These are phyloP conservation scores for Globisporangium irregulare DNA, from an alignment of 352 stramenopile genomes.

Conservation along the genomic window DNA sequence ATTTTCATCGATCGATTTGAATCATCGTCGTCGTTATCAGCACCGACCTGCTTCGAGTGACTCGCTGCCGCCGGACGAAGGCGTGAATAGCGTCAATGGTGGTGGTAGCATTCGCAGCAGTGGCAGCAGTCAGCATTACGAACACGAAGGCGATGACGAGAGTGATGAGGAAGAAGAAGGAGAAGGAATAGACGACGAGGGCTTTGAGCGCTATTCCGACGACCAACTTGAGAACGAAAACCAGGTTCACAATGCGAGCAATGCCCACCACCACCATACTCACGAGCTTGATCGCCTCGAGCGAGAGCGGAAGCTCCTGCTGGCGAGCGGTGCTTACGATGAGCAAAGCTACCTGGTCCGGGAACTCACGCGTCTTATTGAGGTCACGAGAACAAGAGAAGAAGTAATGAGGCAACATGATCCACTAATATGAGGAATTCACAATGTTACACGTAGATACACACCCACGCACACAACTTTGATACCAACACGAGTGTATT, in stretches of 20 bases:
- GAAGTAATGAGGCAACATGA: not conserved
- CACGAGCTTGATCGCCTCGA: slow-evolving; percentile 45
- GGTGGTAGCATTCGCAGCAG: not conserved
- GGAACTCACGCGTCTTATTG: slow-evolving; percentile 64
- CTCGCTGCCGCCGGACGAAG: not conserved
- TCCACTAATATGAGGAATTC: not conserved
- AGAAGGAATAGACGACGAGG: not conserved
- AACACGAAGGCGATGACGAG: slow-evolving; percentile 7
- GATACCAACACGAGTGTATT: slow-evolving; percentile 1
- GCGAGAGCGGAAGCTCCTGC: slow-evolving; percentile 51
- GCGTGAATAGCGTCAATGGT: not conserved
- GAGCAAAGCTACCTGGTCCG: slow-evolving; percentile 59
- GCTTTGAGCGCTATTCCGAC: not conserved
- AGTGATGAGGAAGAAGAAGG: not conserved
- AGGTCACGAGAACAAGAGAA: slow-evolving; percentile 21
- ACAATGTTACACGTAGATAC: not conserved
- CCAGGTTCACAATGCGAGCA: not conserved
- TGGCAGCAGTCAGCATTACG: slow-evolving; percentile 19
- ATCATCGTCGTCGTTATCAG: not conserved
- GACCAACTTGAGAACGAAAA: slow-evolving; percentile 15
- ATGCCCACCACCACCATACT: not conserved
- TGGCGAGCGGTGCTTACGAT: slow-evolving; percentile 61
- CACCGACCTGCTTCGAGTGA: not conserved
- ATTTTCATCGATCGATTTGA: not conserved
- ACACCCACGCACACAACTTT: not conserved